Evolutionary conservation across 2,329 filamentous ascomycete species (phyloP).

Genomic region (Pezicula neosporulosa): DNA sequence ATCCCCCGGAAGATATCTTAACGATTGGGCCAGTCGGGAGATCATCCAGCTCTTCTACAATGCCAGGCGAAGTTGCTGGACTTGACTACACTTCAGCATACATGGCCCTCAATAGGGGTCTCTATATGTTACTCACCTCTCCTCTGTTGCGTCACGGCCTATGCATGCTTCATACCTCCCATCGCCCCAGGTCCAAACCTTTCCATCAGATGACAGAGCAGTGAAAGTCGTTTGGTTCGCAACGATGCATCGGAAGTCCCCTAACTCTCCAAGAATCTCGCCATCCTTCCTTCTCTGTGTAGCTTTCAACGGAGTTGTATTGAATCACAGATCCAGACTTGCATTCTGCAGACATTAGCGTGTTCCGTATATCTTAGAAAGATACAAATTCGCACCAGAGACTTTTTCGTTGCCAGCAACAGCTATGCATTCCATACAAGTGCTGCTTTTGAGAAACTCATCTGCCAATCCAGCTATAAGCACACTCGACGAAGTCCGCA

Average conservation of each 20-base stretch:
- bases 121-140: conserved; percentile 7
- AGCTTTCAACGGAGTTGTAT: conserved; percentile 14
- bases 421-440: neutral
- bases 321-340: conserved; percentile 7
- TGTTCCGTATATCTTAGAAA: too few relatives aligned
- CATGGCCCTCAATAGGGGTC: conserved; percentile 6
- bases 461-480: neutral
- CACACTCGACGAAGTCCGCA: neutral
- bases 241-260: conserved; percentile 17
- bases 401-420: conserved; percentile 1
- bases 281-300: conserved; percentile 3
- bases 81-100: conserved; percentile 22
- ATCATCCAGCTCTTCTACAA: conserved; percentile 46
- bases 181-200: conserved; percentile 50
- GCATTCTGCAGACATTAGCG: neutral
- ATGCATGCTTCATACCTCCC: conserved; percentile 53
- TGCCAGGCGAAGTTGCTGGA: conserved; percentile 41
- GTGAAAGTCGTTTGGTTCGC: conserved; percentile 36
- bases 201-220: conserved; percentile 30
- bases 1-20: conserved; percentile 51
- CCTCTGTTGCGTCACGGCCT: conserved; percentile 39
- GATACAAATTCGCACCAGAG: neutral
- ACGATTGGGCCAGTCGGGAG: conserved; percentile 48
- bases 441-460: neutral
- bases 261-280: neutral